Evolutionary conservation across 2,329 filamentous ascomycete genomes (phyloP).

Genomic region (Podosphaera xanthii): DNA sequence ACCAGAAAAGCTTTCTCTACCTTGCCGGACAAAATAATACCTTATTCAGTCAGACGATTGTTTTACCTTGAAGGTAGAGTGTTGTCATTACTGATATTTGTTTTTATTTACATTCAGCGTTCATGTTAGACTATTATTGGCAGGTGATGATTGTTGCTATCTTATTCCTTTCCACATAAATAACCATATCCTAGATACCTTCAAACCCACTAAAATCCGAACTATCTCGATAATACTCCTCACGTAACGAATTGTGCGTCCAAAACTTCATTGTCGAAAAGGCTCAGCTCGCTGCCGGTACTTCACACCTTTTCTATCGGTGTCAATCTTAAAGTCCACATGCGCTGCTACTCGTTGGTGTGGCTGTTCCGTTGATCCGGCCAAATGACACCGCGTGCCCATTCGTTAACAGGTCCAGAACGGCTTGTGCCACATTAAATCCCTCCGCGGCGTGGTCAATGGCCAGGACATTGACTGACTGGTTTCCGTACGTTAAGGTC

Average conservation of each 20-base stretch:
- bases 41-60: neutral
- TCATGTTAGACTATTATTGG: neutral
- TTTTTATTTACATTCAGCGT: neutral
- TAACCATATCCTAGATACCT: too few species aligned
- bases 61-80: neutral
- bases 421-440: conserved; percentile 33
- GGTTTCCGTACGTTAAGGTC: conserved; percentile 27
- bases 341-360: conserved; percentile 20
- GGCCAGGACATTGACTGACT: conserved; percentile 29
- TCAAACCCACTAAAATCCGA: too few species aligned
- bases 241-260: neutral
- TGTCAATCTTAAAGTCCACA: conserved; percentile 20
- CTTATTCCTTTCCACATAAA: too few species aligned
- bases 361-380: conserved; percentile 26
- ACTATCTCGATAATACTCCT: too few species aligned
- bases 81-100: neutral
- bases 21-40: neutral
- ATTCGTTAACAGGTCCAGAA: conserved; percentile 32
- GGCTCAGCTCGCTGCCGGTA: too few species aligned
- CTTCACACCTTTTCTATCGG: neutral
- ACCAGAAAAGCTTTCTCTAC: neutral
- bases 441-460: conserved; percentile 27
- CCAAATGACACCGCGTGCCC: conserved; percentile 27
- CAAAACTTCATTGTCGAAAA: neutral
- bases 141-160: neutral